phyloP scores from a whole-genome alignment of 768 basidiomycete species.

The Hypsizygus marmoreus region DNA sequence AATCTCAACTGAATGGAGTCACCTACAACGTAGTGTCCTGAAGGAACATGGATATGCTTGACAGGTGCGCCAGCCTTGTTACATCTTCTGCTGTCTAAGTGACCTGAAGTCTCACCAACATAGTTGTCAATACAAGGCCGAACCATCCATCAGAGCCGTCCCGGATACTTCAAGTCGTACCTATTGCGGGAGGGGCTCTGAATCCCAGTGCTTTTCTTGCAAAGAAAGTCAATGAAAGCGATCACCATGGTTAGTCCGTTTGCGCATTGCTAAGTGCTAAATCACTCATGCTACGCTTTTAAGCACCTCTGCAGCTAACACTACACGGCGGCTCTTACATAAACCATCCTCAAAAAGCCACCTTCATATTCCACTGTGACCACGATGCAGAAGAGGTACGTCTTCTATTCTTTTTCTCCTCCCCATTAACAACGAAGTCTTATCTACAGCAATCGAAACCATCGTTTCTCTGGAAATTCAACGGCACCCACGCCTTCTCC shows the following conservation, averaged over 20 bases:
- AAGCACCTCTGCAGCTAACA: constrained; percentile 31
- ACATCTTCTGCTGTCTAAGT: not conserved
- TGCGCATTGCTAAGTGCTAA: not conserved
- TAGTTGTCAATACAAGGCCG: constrained; percentile 31
- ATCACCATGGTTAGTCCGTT: constrained; percentile 11
- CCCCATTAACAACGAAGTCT: no score
- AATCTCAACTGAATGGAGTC: not conserved
- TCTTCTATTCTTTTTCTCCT: not conserved
- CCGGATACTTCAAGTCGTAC: constrained; percentile 36
- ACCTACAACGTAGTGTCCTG: constrained; percentile 31
- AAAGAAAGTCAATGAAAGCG: constrained; percentile 15
- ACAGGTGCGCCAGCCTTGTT: constrained; percentile 16
- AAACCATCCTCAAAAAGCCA: constrained; percentile 27
- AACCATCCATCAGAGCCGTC: constrained; percentile 34
- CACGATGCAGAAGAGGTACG: constrained; percentile 19
- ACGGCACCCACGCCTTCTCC: constrained; percentile 27
- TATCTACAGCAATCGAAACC: constrained; percentile 10
- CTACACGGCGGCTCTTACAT: constrained; percentile 33
- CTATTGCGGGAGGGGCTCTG: constrained; percentile 23
- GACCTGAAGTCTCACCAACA: not conserved
- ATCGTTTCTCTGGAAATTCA: constrained; percentile 23
- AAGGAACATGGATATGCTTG: constrained; percentile 34
- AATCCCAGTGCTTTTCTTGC: constrained; percentile 22
- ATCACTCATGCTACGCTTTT: not conserved
- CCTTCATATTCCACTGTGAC: constrained; percentile 32